These are phyloP conservation scores for Aureobasidium zeae DNA, from an alignment of 2,329 filamentous ascomycete genomes.

Conservation along the genomic window DNA sequence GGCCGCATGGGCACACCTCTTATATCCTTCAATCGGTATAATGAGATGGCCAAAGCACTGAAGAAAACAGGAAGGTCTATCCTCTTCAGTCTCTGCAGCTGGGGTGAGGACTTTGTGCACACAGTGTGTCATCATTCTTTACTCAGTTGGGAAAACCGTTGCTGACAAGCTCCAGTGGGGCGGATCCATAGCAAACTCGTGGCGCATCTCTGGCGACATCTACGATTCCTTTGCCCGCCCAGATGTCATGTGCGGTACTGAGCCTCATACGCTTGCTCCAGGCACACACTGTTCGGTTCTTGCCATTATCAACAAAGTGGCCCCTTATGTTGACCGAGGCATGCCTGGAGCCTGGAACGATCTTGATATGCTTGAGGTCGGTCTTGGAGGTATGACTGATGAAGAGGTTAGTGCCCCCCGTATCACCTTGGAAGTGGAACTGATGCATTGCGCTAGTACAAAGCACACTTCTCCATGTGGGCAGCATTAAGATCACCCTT, in stretches of 20 bases:
- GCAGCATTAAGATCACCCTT: conserved; percentile 40
- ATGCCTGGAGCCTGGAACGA: conserved; percentile 41
- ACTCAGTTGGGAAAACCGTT: neutral
- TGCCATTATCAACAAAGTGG: conserved; percentile 43
- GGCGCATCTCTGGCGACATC: conserved; percentile 40
- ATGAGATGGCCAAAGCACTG: conserved; percentile 39
- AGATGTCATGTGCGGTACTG: conserved; percentile 33
- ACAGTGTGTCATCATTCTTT: conserved; percentile 33
- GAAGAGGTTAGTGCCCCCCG: conserved; percentile 23
- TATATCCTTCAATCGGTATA: conserved; percentile 40
- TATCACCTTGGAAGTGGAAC: too few species aligned
- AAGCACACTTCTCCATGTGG: conserved; percentile 26
- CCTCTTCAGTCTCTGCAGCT: conserved; percentile 33
- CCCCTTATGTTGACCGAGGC: conserved; percentile 33
- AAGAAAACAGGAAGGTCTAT: conserved; percentile 39
- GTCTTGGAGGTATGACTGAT: conserved; percentile 34
- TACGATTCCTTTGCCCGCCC: conserved; percentile 39
- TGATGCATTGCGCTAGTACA: conserved; percentile 16
- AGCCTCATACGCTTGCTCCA: conserved; percentile 35
- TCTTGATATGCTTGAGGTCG: conserved; percentile 42
- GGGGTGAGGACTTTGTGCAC: conserved; percentile 34
- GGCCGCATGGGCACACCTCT: conserved; percentile 42
- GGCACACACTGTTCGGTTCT: conserved; percentile 42
- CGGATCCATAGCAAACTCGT: conserved; percentile 41
- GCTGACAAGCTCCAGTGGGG: neutral